Evolutionary conservation across 1,284 basidiomycete species (phyloP).

Genomic region (Lentinula novae-zelandiae): DNA sequence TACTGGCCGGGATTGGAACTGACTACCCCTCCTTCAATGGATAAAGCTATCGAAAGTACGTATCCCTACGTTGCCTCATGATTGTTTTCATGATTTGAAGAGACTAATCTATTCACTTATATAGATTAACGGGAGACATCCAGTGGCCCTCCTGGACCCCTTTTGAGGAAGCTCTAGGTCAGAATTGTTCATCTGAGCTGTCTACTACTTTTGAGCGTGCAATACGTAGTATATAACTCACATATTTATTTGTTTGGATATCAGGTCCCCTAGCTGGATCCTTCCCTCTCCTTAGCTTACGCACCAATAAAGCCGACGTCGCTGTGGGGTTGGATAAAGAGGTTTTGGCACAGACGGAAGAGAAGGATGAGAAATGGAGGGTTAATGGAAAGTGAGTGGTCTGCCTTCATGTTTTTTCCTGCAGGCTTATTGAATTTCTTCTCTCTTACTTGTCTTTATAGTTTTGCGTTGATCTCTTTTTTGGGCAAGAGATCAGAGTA

Average conservation of each 20-base stretch:
- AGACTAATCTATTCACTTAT: neutral
- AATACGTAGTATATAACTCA: no score
- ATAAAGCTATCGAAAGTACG: constrained; percentile 77
- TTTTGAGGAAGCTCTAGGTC: constrained; percentile 79
- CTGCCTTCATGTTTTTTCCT: neutral
- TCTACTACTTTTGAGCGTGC: neutral
- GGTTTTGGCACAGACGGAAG: constrained; percentile 64
- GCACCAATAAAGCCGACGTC: constrained; percentile 97
- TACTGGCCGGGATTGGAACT: no score
- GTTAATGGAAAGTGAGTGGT: constrained; percentile 71
- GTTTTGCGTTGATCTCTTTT: constrained; percentile 11
- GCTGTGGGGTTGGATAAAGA: constrained; percentile 75
- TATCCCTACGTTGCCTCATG: constrained; percentile 11
- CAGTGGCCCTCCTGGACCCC: constrained; percentile 84
- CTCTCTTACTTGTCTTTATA: neutral
- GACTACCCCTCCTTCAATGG: no score
- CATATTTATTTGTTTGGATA: no score
- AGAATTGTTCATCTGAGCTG: constrained; percentile 14
- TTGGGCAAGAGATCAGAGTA: neutral
- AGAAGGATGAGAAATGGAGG: constrained; percentile 72
- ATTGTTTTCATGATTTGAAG: constrained; percentile 23
- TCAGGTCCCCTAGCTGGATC: constrained; percentile 75
- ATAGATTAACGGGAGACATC: constrained; percentile 85
- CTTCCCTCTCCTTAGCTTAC: constrained; percentile 79
- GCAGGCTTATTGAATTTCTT: neutral